A percentile compares a stretch with the other conserved stretches of the same genome.
Conservation (phyloP, 306 rosid species). For the Lotus japonicus region DNA sequence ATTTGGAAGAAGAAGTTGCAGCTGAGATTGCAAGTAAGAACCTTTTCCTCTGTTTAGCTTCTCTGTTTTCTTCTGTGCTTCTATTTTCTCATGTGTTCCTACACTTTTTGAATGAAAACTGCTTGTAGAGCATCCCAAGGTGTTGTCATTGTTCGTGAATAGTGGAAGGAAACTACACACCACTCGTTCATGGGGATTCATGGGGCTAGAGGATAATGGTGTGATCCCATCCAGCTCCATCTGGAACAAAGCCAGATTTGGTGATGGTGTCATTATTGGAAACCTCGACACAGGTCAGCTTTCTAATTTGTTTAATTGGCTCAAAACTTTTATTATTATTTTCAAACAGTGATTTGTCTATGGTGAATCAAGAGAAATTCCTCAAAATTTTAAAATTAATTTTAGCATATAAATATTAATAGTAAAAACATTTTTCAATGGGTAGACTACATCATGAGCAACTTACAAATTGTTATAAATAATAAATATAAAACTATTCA, state of each 20-base stretch:
- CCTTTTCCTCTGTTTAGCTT: neutral
- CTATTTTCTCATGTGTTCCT: neutral
- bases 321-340: neutral
- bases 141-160: slow-evolving; percentile 66
- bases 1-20: slow-evolving; percentile 65
- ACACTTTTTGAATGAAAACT: neutral
- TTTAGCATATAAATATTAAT: no score
- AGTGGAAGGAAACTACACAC: slow-evolving; percentile 77
- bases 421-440: no score
- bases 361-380: no score
- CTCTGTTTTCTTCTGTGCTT: neutral
- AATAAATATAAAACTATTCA: no score
- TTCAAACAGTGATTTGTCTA: no score
- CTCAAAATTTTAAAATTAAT: no score
- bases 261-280: slow-evolving; percentile 68
- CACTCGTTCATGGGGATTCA: slow-evolving; percentile 76
- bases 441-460: no score
- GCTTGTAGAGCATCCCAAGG: slow-evolving; percentile 56
- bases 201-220: slow-evolving; percentile 62
- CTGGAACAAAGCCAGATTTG: slow-evolving; percentile 81
- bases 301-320: neutral
- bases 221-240: slow-evolving; percentile 36
- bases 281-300: slow-evolving; percentile 76
- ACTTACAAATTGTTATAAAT: no score
- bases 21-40: slow-evolving; percentile 49